A percentile compares a stretch with the other conserved stretches of the same genome.
phyloP scores from a whole-genome alignment of 192 early-diverging fungal genomes.

The Coemansia guatemalensis region DNA sequence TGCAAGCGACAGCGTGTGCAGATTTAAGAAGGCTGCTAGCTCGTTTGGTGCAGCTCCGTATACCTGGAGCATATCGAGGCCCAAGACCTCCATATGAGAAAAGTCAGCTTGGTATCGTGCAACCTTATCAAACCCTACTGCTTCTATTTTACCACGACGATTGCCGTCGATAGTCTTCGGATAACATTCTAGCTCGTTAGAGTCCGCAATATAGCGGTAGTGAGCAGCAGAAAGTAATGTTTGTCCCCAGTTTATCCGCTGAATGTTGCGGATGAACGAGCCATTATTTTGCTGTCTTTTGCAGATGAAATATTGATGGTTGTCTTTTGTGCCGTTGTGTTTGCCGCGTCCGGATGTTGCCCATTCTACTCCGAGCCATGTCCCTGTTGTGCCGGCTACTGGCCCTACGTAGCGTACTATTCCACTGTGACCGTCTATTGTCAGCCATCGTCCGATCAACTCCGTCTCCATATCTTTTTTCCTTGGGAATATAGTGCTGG shows the following conservation, averaged over 20 bases:
- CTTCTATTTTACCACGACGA: slow-evolving; percentile 29
- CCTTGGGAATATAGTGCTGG: background rate
- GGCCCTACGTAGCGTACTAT: slow-evolving; percentile 51
- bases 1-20: slow-evolving; percentile 23
- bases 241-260: slow-evolving; percentile 37
- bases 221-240: slow-evolving; percentile 20
- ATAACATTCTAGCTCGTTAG: background rate
- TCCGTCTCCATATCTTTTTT: background rate
- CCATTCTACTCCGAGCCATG: slow-evolving; percentile 57
- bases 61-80: slow-evolving; percentile 15
- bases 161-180: slow-evolving; percentile 30
- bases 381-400: slow-evolving; percentile 23
- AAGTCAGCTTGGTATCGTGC: slow-evolving; percentile 21
- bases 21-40: background rate
- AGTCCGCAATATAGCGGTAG: slow-evolving; percentile 19
- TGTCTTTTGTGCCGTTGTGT: slow-evolving; percentile 38
- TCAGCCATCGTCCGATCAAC: slow-evolving; percentile 35
- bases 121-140: slow-evolving; percentile 31
- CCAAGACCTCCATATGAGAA: slow-evolving; percentile 1
- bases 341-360: slow-evolving; percentile 33
- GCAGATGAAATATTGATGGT: slow-evolving; percentile 32
- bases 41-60: background rate
- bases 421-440: slow-evolving; percentile 30
- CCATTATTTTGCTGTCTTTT: slow-evolving; percentile 1
- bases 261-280: slow-evolving; percentile 35